These are phyloP conservation scores for Adiantum capillusveneris DNA, from an alignment of 75 land plant species.

Conservation along the genomic window DNA sequence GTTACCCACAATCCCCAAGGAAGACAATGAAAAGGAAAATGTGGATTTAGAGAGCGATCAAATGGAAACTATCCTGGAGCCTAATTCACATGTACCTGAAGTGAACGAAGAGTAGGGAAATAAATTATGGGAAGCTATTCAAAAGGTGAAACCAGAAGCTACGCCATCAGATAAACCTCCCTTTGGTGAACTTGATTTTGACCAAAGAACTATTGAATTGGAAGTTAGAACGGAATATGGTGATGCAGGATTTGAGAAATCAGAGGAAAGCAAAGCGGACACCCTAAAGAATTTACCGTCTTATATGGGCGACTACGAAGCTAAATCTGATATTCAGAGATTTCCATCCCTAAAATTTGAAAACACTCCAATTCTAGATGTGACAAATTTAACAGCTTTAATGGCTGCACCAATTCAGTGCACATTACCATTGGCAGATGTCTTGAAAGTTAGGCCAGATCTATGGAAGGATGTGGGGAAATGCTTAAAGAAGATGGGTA, in stretches of 20 bases:
- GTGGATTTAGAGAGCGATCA: neutral
- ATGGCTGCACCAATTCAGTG: neutral
- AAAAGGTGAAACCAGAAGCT: neutral
- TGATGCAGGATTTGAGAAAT: neutral
- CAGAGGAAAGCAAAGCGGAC: neutral
- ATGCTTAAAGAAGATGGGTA: neutral
- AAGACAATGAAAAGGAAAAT: neutral
- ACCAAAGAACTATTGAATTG: neutral
- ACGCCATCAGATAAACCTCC: neutral
- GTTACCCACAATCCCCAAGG: neutral
- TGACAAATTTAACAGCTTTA: neutral
- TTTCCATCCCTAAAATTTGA: neutral
- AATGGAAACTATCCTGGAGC: neutral
- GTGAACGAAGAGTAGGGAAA: neutral
- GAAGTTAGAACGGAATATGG: constrained; percentile 1
- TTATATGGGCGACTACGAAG: neutral
- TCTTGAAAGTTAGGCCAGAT: neutral
- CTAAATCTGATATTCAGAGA: neutral
- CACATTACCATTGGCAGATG: neutral
- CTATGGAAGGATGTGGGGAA: neutral
- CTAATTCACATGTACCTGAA: neutral
- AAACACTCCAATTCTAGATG: neutral
- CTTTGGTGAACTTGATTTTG: neutral
- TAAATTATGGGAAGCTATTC: neutral
- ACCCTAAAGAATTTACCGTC: neutral